phyloP scores from a whole-genome alignment of 2,329 filamentous ascomycete species.

The Shiraia bambusicola region DNA sequence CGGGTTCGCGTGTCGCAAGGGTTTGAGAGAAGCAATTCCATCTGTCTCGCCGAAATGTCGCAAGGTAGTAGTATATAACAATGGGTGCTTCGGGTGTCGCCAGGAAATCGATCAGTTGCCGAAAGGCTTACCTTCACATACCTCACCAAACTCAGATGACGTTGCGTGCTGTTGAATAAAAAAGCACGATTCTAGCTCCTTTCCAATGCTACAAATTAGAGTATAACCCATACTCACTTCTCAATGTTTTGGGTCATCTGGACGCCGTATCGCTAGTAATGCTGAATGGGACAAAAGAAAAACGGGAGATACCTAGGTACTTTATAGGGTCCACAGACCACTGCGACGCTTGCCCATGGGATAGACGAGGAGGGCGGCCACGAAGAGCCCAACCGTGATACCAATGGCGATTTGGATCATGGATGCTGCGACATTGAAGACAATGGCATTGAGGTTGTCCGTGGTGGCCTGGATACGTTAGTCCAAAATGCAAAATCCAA shows the following conservation, averaged over 20 bases:
- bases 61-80: too few relatives aligned
- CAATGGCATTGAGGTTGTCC: conserved; percentile 26
- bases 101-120: too few relatives aligned
- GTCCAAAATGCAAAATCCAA: neutral
- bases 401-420: conserved; percentile 56
- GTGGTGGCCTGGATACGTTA: conserved; percentile 18
- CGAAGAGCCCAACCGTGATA: conserved; percentile 54
- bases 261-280: conserved; percentile 25
- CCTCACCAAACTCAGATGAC: too few relatives aligned
- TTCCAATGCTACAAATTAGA: conserved; percentile 24
- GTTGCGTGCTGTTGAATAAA: too few relatives aligned
- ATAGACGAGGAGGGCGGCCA: conserved; percentile 52
- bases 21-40: too few relatives aligned
- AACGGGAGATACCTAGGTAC: conserved; percentile 27
- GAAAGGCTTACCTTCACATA: too few relatives aligned
- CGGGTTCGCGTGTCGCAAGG: too few relatives aligned
- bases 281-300: conserved; percentile 6
- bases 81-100: too few relatives aligned
- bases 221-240: conserved; percentile 5
- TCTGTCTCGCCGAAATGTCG: too few relatives aligned
- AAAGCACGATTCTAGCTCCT: conserved; percentile 4
- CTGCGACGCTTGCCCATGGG: conserved; percentile 52
- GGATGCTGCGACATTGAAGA: conserved; percentile 49
- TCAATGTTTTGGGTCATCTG: conserved; percentile 8
- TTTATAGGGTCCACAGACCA: conserved; percentile 37